Conservation (phyloP, 176 grass and related monocot species). For the Rhynchospora pubera region DNA sequence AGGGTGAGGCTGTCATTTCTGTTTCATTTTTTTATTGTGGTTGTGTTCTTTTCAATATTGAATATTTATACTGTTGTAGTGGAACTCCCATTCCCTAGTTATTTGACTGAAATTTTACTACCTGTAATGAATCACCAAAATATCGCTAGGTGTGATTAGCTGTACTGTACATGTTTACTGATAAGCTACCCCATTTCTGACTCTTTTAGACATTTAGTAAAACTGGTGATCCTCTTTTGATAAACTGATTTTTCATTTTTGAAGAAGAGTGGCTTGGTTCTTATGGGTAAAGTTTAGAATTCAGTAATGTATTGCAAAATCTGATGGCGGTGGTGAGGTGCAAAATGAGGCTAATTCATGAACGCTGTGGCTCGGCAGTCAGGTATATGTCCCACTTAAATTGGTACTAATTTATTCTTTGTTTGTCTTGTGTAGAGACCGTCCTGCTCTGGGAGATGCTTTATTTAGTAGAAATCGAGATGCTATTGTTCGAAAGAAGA, state of each 20-base stretch:
- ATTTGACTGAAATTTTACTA: background rate
- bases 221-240: background rate
- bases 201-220: background rate
- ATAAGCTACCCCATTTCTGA: background rate
- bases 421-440: constrained; percentile 37
- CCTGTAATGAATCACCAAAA: background rate
- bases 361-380: background rate
- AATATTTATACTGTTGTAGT: background rate
- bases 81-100: background rate
- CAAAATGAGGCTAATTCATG: background rate
- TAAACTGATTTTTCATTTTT: background rate
- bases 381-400: background rate
- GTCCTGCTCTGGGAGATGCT: constrained; percentile 35
- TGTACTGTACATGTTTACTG: background rate
- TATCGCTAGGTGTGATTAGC: background rate
- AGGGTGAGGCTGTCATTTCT: constrained; percentile 44
- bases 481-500: constrained; percentile 59
- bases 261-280: background rate
- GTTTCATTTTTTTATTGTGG: background rate
- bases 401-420: constrained; percentile 24
- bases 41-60: background rate
- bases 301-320: background rate
- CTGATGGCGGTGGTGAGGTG: background rate
- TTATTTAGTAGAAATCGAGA: constrained; percentile 52
- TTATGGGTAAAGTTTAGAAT: background rate